Evolutionary conservation across 2,329 filamentous ascomycete species (phyloP).

Genomic region (Colletotrichum nymphaeae): DNA sequence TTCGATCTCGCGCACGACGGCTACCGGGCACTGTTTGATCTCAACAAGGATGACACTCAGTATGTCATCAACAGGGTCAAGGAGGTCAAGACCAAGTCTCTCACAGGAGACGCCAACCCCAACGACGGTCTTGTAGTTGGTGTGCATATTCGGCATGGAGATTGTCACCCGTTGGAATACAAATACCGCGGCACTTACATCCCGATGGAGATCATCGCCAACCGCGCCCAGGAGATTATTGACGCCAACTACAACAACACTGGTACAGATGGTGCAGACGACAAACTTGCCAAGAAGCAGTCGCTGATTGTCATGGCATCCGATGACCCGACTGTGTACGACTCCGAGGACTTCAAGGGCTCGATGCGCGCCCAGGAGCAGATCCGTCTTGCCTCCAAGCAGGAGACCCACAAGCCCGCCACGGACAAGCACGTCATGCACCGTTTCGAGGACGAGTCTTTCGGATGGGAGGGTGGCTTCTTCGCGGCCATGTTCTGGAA

Average conservation of each 20-base stretch:
- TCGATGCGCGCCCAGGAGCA: slow-evolving; percentile 76
- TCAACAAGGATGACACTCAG: slow-evolving; percentile 71
- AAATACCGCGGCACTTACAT: slow-evolving; percentile 84
- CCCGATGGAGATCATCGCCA: slow-evolving; percentile 75
- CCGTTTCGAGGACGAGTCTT: slow-evolving; percentile 78
- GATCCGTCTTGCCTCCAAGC: slow-evolving; percentile 79
- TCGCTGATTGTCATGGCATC: slow-evolving; percentile 76
- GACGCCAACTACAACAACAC: slow-evolving; percentile 59
- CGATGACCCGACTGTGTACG: slow-evolving; percentile 83
- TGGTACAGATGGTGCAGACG: slow-evolving; percentile 46
- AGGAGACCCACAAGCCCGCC: slow-evolving; percentile 53
- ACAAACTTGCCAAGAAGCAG: slow-evolving; percentile 49
- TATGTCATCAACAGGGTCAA: slow-evolving; percentile 72
- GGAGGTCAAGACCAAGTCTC: slow-evolving; percentile 63
- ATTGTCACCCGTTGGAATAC: slow-evolving; percentile 80
- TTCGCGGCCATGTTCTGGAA: slow-evolving; percentile 86
- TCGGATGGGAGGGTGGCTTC: slow-evolving; percentile 92
- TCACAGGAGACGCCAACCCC: slow-evolving; percentile 53
- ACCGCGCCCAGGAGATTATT: slow-evolving; percentile 68
- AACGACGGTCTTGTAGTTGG: slow-evolving; percentile 71
- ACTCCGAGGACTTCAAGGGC: slow-evolving; percentile 69
- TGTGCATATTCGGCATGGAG: slow-evolving; percentile 83
- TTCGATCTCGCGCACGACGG: slow-evolving; percentile 77
- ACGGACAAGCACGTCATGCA: slow-evolving; percentile 63
- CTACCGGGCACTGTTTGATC: slow-evolving; percentile 79